Percentiles rank a stretch among this genome's conserved stretches.
phyloP scores from a whole-genome alignment of 2,329 filamentous ascomycete species.

The Colletotrichum orchidophilum region DNA sequence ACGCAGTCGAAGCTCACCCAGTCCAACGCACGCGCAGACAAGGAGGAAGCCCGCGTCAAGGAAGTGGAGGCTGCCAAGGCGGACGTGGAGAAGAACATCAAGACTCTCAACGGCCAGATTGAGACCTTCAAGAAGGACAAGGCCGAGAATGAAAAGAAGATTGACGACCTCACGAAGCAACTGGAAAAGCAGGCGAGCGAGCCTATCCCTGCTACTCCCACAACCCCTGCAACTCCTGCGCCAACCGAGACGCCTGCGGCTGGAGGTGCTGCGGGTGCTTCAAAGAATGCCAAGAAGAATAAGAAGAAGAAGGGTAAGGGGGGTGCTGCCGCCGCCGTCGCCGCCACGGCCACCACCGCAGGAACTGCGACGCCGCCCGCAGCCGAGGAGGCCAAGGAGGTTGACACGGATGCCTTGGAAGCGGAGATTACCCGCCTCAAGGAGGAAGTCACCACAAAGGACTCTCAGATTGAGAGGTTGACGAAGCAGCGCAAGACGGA shows the following conservation, averaged over 20 bases:
- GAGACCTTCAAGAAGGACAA: constrained; percentile 49
- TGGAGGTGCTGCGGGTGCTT: constrained; percentile 35
- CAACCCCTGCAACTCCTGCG: constrained; percentile 25
- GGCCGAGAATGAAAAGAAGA: constrained; percentile 50
- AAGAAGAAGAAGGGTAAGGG: constrained; percentile 86
- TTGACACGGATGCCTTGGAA: constrained; percentile 51
- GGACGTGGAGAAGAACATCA: constrained; percentile 54
- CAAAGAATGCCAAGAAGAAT: constrained; percentile 61
- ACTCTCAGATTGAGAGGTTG: constrained; percentile 77
- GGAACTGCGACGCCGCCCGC: constrained; percentile 46
- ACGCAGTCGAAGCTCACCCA: constrained; percentile 41
- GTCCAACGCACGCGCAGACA: constrained; percentile 37
- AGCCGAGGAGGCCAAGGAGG: constrained; percentile 36
- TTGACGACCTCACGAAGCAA: constrained; percentile 52
- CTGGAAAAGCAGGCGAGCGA: constrained; percentile 36
- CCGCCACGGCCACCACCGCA: constrained; percentile 37
- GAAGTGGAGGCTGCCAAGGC: constrained; percentile 49
- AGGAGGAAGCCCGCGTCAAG: constrained; percentile 43
- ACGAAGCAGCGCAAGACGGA: constrained; percentile 77
- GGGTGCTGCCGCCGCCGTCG: constrained; percentile 52
- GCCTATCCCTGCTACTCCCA: constrained; percentile 34
- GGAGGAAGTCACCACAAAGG: constrained; percentile 69
- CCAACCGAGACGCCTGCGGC: constrained; percentile 38
- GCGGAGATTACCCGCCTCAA: constrained; percentile 61
- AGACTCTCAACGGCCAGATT: constrained; percentile 51